phyloP scores from a whole-genome alignment of 1,284 basidiomycete species.

The Lignosus rhinocerotis region DNA sequence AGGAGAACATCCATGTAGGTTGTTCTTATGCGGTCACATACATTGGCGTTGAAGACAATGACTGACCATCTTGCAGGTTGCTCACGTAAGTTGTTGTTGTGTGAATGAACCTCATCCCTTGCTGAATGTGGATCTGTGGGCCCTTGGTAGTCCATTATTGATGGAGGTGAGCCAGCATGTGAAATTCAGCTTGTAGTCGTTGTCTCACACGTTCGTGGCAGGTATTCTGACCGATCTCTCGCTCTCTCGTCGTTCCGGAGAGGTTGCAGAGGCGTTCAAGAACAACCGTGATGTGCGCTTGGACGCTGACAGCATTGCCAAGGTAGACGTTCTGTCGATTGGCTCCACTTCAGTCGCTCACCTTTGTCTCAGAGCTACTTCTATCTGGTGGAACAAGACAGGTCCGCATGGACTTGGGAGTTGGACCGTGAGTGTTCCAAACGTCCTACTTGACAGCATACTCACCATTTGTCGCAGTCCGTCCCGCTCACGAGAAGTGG shows the following conservation, averaged over 20 bases:
- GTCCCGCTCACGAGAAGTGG: constrained; percentile 47
- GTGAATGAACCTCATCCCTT: not conserved
- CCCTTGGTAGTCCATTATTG: constrained; percentile 36
- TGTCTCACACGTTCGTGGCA: not conserved
- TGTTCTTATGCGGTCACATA: not conserved
- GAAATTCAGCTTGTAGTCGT: not conserved
- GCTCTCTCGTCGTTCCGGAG: constrained; percentile 11
- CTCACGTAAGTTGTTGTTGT: constrained; percentile 44
- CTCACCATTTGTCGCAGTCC: constrained; percentile 1
- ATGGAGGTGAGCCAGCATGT: constrained; percentile 32
- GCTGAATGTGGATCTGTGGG: not conserved
- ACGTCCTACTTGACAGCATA: not conserved
- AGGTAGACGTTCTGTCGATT: constrained; percentile 36
- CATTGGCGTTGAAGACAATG: not conserved
- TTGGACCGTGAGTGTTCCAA: constrained; percentile 37
- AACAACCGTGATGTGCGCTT: constrained; percentile 49
- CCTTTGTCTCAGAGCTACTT: constrained; percentile 36
- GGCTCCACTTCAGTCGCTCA: not conserved
- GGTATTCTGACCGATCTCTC: constrained; percentile 52
- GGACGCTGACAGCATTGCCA: constrained; percentile 63
- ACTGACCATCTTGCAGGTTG: constrained; percentile 41
- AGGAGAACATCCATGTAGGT: constrained; percentile 73
- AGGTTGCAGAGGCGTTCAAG: constrained; percentile 41
- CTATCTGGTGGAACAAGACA: constrained; percentile 41
- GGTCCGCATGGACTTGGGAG: constrained; percentile 52